Percentiles rank a stretch among this genome's conserved stretches.
These are phyloP conservation scores for Ceratorhiza oryzae-sativae DNA, from an alignment of 1,284 basidiomycete species.

Conservation along the genomic window DNA sequence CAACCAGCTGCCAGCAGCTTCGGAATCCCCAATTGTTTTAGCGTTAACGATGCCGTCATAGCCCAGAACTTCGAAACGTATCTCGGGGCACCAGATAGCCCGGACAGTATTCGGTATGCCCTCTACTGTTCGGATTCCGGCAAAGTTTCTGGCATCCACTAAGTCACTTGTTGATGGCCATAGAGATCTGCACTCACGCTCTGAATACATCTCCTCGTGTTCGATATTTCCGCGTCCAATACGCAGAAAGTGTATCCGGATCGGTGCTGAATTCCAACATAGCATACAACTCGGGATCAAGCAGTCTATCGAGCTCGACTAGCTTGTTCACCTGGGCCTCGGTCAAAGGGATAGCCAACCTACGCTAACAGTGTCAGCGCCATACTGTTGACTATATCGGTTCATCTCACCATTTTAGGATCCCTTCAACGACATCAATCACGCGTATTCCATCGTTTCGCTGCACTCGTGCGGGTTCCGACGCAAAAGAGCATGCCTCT, in stretches of 20 bases:
- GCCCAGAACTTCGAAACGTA: conserved; percentile 34
- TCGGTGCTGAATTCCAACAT: conserved; percentile 38
- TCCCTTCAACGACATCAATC: conserved; percentile 33
- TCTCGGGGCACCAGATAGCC: conserved; percentile 35
- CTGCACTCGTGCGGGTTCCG: conserved; percentile 32
- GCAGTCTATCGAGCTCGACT: conserved; percentile 29
- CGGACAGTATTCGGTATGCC: conserved; percentile 31
- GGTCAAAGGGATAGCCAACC: conserved; percentile 24
- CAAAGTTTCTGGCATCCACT: conserved; percentile 16
- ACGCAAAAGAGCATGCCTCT: conserved; percentile 36
- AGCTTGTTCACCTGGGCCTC: conserved; percentile 22
- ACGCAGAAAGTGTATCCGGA: conserved; percentile 29
- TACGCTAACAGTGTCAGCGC: neutral
- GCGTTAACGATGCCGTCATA: conserved; percentile 34
- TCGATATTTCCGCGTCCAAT: conserved; percentile 34
- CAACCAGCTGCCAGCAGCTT: conserved; percentile 35
- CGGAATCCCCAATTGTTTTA: conserved; percentile 20
- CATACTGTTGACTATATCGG: neutral
- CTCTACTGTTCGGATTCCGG: conserved; percentile 23
- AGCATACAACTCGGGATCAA: conserved; percentile 33
- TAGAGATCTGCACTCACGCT: conserved; percentile 7
- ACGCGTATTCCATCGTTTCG: conserved; percentile 37
- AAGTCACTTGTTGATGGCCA: neutral
- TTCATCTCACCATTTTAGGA: conserved; percentile 34
- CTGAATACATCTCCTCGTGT: conserved; percentile 32